phyloP scores from a whole-genome alignment of 2,329 filamentous ascomycete genomes.

The Erysiphe neolycopersici region DNA sequence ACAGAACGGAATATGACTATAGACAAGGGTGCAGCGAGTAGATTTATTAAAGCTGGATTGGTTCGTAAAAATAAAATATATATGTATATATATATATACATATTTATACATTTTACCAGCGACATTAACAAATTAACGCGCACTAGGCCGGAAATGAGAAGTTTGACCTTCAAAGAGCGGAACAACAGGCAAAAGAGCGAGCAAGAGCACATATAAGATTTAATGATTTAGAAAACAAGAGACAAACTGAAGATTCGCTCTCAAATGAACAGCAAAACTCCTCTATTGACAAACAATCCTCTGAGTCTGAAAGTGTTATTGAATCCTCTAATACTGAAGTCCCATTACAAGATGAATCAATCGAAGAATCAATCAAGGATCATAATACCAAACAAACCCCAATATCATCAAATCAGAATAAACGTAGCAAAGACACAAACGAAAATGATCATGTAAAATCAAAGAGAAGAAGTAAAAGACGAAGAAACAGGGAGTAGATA shows the following conservation, averaged over 20 bases:
- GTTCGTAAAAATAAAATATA: no score
- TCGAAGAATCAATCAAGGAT: neutral
- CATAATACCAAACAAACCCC: neutral
- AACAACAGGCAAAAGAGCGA: slow-evolving; percentile 22
- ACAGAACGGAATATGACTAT: slow-evolving; percentile 20
- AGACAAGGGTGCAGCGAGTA: slow-evolving; percentile 50
- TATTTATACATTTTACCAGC: neutral
- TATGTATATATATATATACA: no score
- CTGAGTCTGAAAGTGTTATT: neutral
- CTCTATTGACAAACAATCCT: neutral
- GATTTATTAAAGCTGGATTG: slow-evolving; percentile 62
- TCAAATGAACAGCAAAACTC: neutral
- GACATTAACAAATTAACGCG: neutral
- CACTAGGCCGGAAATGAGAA: slow-evolving; percentile 19
- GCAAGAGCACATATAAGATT: neutral
- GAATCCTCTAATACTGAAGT: neutral
- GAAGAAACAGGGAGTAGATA: neutral
- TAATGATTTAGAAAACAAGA: neutral
- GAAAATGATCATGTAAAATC: neutral
- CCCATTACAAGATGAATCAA: no score
- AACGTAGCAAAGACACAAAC: neutral
- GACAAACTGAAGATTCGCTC: neutral
- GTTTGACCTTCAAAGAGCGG: slow-evolving; percentile 21
- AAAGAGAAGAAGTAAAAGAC: neutral
- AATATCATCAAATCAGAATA: neutral